Evolutionary conservation across 352 stramenopile genomes (phyloP), one percentile per base, ranked within the genome.

Genomic region (Phytophthora vignae): DNA sequence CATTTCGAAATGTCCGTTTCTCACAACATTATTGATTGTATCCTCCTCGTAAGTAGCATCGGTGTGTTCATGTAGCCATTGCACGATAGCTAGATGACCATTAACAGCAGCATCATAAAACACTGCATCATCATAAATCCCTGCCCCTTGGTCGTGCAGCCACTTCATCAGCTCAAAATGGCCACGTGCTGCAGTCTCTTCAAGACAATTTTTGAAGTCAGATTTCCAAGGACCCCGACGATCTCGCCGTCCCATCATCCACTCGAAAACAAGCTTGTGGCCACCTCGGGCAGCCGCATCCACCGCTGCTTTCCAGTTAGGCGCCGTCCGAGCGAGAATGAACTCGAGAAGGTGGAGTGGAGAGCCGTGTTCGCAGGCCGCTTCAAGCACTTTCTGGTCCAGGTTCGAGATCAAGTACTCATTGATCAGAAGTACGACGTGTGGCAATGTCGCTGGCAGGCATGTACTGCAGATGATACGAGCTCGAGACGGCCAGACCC

Each of bases 91-190:
- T 31, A 31, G 27, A 31, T 31, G 27, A 31, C 27, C 27, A 31
- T 31, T 31, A 31, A 31, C 27, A 31, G 27, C 27, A 31, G 27
- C 27, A 31, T 31, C 3, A 6, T 31, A 31, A 31, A 31, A 31
- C 27, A 31, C 27, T 31, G 27, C 27, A 31, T 31, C 27, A 31
- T 31, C 27, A 31, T 31, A 31, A 15, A 15, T 6, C 3, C 9
- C 12, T 12, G 33, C 4, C 36, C 4, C 36, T 42, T 42, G 12
- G 3, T 42, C 12, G 4, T 44, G 27, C 1, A 60, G 8, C 54
- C 29, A 60, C 21, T 64, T 69, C 7, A 59, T 36, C 22, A 58
- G 19, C 42, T 68, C 48, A 22, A 89, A 71, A 12, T 48, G 29
- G 1, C 53, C 53, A 10, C 48, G 53, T 81, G 21, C 6, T 61